These are phyloP conservation scores for Metschnikowia borealis DNA, from an alignment of 805 yeast genomes.

Conservation along the genomic window DNA sequence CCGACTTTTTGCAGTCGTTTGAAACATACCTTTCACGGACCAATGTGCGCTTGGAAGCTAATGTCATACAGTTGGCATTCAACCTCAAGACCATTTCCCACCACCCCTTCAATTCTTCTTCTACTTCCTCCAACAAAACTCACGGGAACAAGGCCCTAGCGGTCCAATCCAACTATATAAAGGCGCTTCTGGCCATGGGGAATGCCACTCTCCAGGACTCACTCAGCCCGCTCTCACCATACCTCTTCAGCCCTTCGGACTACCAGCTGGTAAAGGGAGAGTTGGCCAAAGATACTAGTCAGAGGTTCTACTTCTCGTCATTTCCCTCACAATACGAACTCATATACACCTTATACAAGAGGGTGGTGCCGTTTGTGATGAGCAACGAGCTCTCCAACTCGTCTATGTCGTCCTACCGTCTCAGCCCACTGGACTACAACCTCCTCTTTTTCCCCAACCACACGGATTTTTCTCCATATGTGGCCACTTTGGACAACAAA, in stretches of 20 bases:
- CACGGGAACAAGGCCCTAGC: neutral
- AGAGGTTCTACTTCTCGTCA: slow-evolving; percentile 15
- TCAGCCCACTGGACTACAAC: slow-evolving; percentile 21
- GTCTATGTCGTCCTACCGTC: slow-evolving; percentile 19
- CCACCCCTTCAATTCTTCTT: neutral
- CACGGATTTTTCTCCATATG: slow-evolving; percentile 8
- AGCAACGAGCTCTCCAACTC: slow-evolving; percentile 19
- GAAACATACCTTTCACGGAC: slow-evolving; percentile 20
- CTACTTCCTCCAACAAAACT: neutral
- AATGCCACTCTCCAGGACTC: slow-evolving; percentile 29
- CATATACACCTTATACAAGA: slow-evolving; percentile 23
- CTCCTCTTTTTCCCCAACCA: slow-evolving; percentile 15
- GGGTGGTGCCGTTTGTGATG: slow-evolving; percentile 27
- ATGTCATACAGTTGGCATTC: slow-evolving; percentile 28
- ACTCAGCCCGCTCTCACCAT: slow-evolving; percentile 17
- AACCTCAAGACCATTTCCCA: slow-evolving; percentile 29
- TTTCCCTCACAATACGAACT: slow-evolving; percentile 30
- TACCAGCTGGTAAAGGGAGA: neutral
- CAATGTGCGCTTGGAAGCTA: slow-evolving; percentile 33
- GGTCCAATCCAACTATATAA: neutral
- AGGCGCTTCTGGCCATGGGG: slow-evolving; percentile 18
- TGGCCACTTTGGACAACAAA: slow-evolving; percentile 5
- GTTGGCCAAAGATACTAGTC: neutral
- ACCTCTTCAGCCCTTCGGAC: slow-evolving; percentile 27
- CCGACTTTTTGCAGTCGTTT: slow-evolving; percentile 20